Conservation (phyloP, 2,329 filamentous ascomycete genomes). For the Aspergillus pseudoviridinutans region DNA sequence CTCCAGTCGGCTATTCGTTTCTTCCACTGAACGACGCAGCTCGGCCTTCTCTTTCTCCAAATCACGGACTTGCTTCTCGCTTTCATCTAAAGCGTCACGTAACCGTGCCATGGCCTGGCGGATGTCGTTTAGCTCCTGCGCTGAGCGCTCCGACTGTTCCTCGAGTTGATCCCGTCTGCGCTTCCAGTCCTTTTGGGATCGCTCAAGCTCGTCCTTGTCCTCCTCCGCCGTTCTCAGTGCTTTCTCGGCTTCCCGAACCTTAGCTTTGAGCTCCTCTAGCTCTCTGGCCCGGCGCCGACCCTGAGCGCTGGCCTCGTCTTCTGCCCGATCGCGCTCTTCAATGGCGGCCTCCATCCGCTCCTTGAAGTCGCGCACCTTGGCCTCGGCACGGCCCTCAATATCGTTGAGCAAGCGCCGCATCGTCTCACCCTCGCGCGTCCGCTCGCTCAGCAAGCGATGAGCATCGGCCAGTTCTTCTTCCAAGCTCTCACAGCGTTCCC, state of each 20-base stretch:
- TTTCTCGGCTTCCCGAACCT: slow-evolving; percentile 76
- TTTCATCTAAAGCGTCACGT: slow-evolving; percentile 76
- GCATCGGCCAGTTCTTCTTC: slow-evolving; percentile 91
- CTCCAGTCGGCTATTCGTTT: slow-evolving; percentile 71
- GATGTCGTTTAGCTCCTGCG: slow-evolving; percentile 70
- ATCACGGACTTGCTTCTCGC: slow-evolving; percentile 78
- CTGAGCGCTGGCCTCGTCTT: slow-evolving; percentile 80
- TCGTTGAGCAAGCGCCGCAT: slow-evolving; percentile 88
- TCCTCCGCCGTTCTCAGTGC: slow-evolving; percentile 66
- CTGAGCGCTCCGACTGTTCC: slow-evolving; percentile 61
- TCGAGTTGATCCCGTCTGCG: slow-evolving; percentile 73
- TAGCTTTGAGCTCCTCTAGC: slow-evolving; percentile 77
- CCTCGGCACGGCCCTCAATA: slow-evolving; percentile 76
- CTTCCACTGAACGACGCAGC: slow-evolving; percentile 70
- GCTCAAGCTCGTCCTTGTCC: slow-evolving; percentile 74
- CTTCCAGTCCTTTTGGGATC: slow-evolving; percentile 69
- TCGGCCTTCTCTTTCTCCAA: slow-evolving; percentile 78
- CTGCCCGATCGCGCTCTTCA: slow-evolving; percentile 89
- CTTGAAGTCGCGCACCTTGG: slow-evolving; percentile 81
- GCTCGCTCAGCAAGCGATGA: slow-evolving; percentile 78
- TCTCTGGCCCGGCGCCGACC: slow-evolving; percentile 75
- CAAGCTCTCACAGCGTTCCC: slow-evolving; percentile 74
- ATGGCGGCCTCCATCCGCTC: slow-evolving; percentile 81
- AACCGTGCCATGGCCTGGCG: slow-evolving; percentile 73
- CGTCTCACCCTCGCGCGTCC: slow-evolving; percentile 86